phyloP scores from a whole-genome alignment of 129 eudicot species.

The Oenanthe sinensis region DNA sequence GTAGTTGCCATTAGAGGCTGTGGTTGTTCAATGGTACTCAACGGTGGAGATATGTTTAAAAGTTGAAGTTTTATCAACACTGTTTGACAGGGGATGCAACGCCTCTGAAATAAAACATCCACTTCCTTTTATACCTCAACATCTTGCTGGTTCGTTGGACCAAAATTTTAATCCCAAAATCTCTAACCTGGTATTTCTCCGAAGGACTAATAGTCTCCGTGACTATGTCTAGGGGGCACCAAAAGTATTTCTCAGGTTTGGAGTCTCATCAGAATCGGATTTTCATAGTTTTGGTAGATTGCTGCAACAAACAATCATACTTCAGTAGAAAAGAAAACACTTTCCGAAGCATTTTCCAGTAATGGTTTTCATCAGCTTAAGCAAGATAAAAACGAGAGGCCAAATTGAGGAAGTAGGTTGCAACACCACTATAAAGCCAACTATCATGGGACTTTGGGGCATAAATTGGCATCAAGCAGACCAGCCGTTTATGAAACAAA shows the following conservation, averaged over 20 bases:
- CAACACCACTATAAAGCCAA: not conserved
- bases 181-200: not conserved
- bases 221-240: conserved; percentile 2
- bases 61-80: too few species aligned
- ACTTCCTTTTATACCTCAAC: not conserved
- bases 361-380: not conserved
- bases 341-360: not conserved
- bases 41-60: too few species aligned
- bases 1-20: too few species aligned
- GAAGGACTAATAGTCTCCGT: not conserved
- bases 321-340: not conserved
- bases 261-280: conserved; percentile 2
- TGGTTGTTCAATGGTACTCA: too few species aligned
- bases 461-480: not conserved
- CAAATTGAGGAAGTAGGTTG: not conserved
- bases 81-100: too few species aligned
- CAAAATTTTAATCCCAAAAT: not conserved
- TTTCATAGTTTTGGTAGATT: not conserved
- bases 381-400: not conserved
- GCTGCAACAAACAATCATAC: not conserved
- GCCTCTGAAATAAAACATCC: not conserved
- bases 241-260: not conserved
- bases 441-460: not conserved
- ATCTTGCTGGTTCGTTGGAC: conserved; percentile 4
- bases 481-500: not conserved